These are phyloP conservation scores for Chaetoscypha palmicola DNA, from an alignment of 2,329 filamentous ascomycete species.

Conservation along the genomic window DNA sequence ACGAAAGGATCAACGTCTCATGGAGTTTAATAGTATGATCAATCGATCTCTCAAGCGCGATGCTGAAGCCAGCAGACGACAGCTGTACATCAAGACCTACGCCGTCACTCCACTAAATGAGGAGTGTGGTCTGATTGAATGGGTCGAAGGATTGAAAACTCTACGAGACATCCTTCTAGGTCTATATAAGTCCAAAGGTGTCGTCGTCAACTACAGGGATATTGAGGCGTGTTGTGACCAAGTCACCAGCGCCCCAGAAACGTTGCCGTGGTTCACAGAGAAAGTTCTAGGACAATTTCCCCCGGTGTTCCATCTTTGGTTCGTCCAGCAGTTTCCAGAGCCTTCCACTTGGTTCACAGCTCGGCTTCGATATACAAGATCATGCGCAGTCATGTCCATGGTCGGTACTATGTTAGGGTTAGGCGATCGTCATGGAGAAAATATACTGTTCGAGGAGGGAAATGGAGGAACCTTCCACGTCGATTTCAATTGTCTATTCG, in stretches of 20 bases:
- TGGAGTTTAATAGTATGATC: constrained; percentile 99
- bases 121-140: constrained; percentile 96
- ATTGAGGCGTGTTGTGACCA: constrained; percentile 59
- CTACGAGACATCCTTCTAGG: constrained; percentile 82
- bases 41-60: constrained; percentile 90
- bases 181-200: constrained; percentile 68
- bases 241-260: constrained; percentile 49
- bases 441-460: constrained; percentile 88
- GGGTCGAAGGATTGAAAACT: constrained; percentile 94
- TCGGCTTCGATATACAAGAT: constrained; percentile 81
- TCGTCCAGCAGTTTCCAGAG: constrained; percentile 88
- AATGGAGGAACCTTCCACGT: constrained; percentile 95
- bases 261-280: constrained; percentile 65
- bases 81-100: constrained; percentile 94
- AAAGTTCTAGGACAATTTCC: constrained; percentile 61
- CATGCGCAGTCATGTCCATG: constrained; percentile 99
- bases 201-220: constrained; percentile 61
- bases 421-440: constrained; percentile 94
- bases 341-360: constrained; percentile 89
- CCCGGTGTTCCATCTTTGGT: constrained; percentile 86
- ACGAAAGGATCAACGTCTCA: constrained; percentile 92
- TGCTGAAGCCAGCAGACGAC: constrained; percentile 79
- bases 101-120: constrained; percentile 95
- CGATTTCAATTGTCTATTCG: constrained; percentile 98
- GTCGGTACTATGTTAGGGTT: constrained; percentile 90